phyloP scores from a whole-genome alignment of 345 rosid species.

The Lepidium sativum region DNA sequence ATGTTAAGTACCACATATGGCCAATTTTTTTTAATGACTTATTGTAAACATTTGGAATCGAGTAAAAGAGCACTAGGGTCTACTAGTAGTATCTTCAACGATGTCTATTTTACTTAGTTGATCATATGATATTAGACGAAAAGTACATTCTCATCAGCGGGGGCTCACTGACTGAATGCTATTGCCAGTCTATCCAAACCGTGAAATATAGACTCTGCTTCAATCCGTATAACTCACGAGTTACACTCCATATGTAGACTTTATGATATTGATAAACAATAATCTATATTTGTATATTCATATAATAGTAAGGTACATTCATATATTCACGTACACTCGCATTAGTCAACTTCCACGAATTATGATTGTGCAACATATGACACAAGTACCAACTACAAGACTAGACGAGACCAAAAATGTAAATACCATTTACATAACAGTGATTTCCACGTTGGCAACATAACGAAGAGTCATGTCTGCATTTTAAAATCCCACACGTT shows the following conservation, averaged over 20 bases:
- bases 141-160: not conserved
- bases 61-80: too few relatives aligned
- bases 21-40: too few relatives aligned
- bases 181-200: not conserved
- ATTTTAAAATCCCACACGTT: not conserved
- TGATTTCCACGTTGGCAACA: not conserved
- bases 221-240: not conserved
- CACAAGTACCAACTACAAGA: constrained; percentile 4
- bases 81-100: too few relatives aligned
- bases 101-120: not conserved
- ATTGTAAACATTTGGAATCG: not conserved
- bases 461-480: not conserved
- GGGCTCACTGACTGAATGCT: not conserved
- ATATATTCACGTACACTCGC: not conserved
- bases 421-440: not conserved
- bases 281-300: not conserved
- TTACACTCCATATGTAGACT: too few relatives aligned
- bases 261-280: too few relatives aligned
- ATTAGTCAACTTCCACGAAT: constrained; percentile 1
- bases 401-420: not conserved
- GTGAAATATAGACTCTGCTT: not conserved
- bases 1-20: too few relatives aligned
- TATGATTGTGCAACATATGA: not conserved
- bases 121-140: not conserved
- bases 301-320: too few relatives aligned